A percentile compares a stretch with the other conserved stretches of the same genome.
phyloP scores from a whole-genome alignment of 1,284 basidiomycete genomes.

The Melampsora americana region DNA sequence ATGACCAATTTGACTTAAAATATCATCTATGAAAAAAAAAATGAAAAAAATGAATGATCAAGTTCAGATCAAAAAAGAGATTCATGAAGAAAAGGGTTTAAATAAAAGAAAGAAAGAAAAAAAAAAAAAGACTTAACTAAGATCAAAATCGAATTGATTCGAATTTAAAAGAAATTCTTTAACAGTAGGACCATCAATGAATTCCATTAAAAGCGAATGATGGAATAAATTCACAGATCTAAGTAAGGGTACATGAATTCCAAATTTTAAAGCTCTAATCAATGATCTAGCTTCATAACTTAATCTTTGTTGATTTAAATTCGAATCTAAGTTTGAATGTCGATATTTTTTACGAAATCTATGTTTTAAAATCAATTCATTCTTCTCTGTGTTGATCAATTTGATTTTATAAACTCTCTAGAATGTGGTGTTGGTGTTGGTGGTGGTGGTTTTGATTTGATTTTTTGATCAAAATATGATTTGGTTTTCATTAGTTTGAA shows the following conservation, averaged over 20 bases:
- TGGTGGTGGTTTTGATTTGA: too few relatives aligned
- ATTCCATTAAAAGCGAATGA: conserved; percentile 83
- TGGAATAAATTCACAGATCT: conserved; percentile 76
- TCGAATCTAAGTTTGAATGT: conserved; percentile 74
- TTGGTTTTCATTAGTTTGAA: conserved; percentile 4
- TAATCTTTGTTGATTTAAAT: conserved; percentile 74
- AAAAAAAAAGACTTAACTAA: conserved; percentile 47
- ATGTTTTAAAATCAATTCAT: conserved; percentile 73
- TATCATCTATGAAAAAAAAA: conserved; percentile 58
- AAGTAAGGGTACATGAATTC: conserved; percentile 81
- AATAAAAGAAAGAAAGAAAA: not conserved
- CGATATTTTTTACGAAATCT: conserved; percentile 89
- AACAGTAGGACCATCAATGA: conserved; percentile 80
- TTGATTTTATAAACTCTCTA: conserved; percentile 75
- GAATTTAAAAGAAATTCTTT: conserved; percentile 67
- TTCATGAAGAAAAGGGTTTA: not conserved
- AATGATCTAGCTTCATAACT: conserved; percentile 83
- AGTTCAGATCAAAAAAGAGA: not conserved
- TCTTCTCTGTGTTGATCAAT: conserved; percentile 53
- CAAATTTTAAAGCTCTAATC: conserved; percentile 72
- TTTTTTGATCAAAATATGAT: not conserved
- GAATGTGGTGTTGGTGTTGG: too few relatives aligned
- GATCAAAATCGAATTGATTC: not conserved
- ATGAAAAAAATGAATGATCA: not conserved
- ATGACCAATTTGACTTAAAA: conserved; percentile 74